Base-by-base conservation (phyloP, 1,139 yeast genomes). In the Taphrina deformans region DNA sequence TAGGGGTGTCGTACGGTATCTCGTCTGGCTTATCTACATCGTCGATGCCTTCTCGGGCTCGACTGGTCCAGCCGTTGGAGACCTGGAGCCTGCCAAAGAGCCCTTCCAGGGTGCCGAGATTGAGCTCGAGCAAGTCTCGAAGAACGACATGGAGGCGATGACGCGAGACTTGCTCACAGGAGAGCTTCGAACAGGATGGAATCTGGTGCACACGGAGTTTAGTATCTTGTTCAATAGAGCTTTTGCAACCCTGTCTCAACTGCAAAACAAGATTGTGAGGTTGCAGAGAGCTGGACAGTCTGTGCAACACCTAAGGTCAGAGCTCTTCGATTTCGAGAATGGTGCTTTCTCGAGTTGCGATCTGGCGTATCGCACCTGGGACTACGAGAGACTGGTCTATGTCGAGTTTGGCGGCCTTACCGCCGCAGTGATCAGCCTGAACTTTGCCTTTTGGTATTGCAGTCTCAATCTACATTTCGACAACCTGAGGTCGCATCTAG, bases 1-100 rank as follows among this genome's bases (percentile, higher is more conserved):
- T 14, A 27, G 35, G 1, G 63, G 48, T 31, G 38, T 48, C 24
- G 23, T 59, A 26, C 51, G 41, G 31, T 50, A 35, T 29, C 24
- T 59, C 50, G 63, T 59, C 27, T 59, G 63, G 63, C 44, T 50
- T 27, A 40, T 46, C 31, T 59, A 29, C 51, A n/a, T 59, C 41
- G 50, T 50, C 18, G 56, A 48, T 50, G 56, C 63, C 14, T 59
- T 59, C 33, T 35, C 58, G 2, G 29, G 56, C 29, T 10, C 31
- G 29, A n/a, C 12, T 27, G 56, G 35, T 6, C 5, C 35, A 3
- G 31, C 35, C 16, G 33, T 26, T 4, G 58, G 50, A 10, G 56
- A 59, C 9, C 33, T 35, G 41, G 56, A 48, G n/a, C 24, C 7
- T 3, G 50, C 55, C 21, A 18, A 18, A 9, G 27, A 31, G 24